Base-by-base conservation (phyloP, 192 early-diverging fungal genomes). In the Coemansia sp. region DNA sequence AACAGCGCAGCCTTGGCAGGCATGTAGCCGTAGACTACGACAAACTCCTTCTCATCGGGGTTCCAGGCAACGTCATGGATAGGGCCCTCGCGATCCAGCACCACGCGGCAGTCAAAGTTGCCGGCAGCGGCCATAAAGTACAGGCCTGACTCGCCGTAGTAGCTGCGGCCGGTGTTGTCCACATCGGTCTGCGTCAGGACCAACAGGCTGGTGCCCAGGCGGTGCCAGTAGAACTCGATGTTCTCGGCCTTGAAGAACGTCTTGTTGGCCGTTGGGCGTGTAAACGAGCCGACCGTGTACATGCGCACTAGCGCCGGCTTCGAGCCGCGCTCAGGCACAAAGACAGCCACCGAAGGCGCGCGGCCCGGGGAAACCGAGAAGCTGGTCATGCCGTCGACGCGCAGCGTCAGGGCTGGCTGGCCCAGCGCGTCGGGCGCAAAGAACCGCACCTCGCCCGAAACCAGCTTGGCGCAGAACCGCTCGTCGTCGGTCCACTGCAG, bases 21-120 rank as follows among this genome's bases (percentile, higher is more conserved):
- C 93, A 97, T 97, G 31, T 79, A 88, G 42, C 97, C 97, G 70
- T 97, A 97, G 21, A 92, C 80, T 6, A 98, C 97, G 25, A 89
- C 88, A 85, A 97, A 99, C 81, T 99, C 97, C 68, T 96, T 97
- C n/a, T 90, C 91, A 54, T 86, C 89, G 16, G 97, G 97, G 60
- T 81, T 84, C 97, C 97, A 99, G 7, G 88, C 80, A 5, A 99
- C 94, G 75, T 95, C 93, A 63, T 99, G 97, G 56, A 99, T 90
- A 22, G 95, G 90, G 10, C 95, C 96, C 43, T 92, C 83, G 55
- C 89, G 88, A 59, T 89, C 89, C 50, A 87, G 84, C 28, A 83
- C 65, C 14, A 99, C 95, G 60, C 88, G 86, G 67, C 92, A 92
- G 78, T 96, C 93, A 81, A 91, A 97, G 74, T 89, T 94, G 7